A percentile compares a stretch with the other conserved stretches of the same genome.
phyloP scores from a whole-genome alignment of 1,284 basidiomycete genomes.

The Rhodotorula sp. region DNA sequence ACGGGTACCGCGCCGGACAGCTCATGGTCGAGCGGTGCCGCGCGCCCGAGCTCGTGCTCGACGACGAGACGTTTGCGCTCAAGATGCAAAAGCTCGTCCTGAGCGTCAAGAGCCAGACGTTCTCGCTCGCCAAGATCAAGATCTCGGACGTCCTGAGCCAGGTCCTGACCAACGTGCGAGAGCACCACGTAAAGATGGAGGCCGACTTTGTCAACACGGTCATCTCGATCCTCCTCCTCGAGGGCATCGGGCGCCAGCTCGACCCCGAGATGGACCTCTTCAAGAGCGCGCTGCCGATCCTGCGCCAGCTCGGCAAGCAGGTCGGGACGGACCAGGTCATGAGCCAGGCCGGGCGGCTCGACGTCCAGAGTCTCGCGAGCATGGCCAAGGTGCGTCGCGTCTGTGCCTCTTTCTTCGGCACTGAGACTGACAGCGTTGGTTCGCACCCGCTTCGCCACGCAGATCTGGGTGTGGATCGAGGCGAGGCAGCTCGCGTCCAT shows the following conservation, averaged over 20 bases:
- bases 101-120: conserved; percentile 92
- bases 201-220: conserved; percentile 98
- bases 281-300: conserved; percentile 85
- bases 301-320: conserved; percentile 82
- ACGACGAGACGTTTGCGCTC: conserved; percentile 91
- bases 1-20: conserved; percentile 89
- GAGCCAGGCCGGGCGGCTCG: conserved; percentile 58
- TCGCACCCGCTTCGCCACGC: conserved; percentile 1
- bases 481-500: conserved; percentile 79
- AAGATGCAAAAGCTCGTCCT: conserved; percentile 96
- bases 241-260: conserved; percentile 92
- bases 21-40: conserved; percentile 96
- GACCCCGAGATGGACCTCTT: conserved; percentile 92
- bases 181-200: conserved; percentile 98
- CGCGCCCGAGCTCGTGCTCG: conserved; percentile 84
- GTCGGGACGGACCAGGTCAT: conserved; percentile 78
- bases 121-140: conserved; percentile 91
- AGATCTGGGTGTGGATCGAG: conserved; percentile 91
- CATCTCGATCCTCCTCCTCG: conserved; percentile 86
- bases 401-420: neutral
- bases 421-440: conserved; percentile 7
- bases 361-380: conserved; percentile 68
- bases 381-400: conserved; percentile 70
- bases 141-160: conserved; percentile 85
- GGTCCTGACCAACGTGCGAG: conserved; percentile 81